Evolutionary conservation across 208 protist species (phyloP), one percentile per base, ranked within the genome.

Genomic region (Kentomonas sorsogonicus): DNA sequence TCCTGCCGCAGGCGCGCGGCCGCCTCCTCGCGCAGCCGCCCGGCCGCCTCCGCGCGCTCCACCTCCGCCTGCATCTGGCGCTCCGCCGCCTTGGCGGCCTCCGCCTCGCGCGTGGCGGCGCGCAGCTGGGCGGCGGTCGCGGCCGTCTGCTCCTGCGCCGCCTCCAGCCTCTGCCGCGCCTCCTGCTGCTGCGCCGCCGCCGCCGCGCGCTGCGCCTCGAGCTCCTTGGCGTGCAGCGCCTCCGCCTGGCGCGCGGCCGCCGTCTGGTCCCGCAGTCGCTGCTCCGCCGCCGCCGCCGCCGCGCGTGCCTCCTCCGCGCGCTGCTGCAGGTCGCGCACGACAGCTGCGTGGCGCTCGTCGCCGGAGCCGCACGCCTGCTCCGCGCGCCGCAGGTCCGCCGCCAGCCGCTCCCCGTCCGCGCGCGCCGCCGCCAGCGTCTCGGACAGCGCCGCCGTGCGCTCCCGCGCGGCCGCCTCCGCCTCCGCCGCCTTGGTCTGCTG

Each of bases 21-120:
- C 38, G 51, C 48, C 0, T 53, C 55, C 16, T 71, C 61, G 31
- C 68, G 77, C 23, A 34, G 29, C 0, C 47, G 46, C 0, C 65
- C 16, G 5, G 54, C 18, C 29, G 38, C 57, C 41, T 63, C 56
- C 33, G 68, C 31, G 22, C 44, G 34, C 5, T 26, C 51, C 15
- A 73, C 30, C 54, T 81, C 68, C 23, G 64, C 44, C 18, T 53
- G 60, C 55, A 75, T 41, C 26, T 74, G 61, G 13, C 65, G 68
- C 20, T 65, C 53, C 31, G 48, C 63, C 34, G 77, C 73, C 29
- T 58, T 62, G 13, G 67, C 48, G 47, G 63, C 53, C 40, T 78
- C 55, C 20, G 80, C 51, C 52, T 84, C 72, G 7, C 56, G 29
- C 31, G 66, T 56, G n/a, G 76, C 70, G 23, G 73, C 78, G 20